Conservation (phyloP, 2,329 filamentous ascomycete species). For the Ilyonectria destructans region DNA sequence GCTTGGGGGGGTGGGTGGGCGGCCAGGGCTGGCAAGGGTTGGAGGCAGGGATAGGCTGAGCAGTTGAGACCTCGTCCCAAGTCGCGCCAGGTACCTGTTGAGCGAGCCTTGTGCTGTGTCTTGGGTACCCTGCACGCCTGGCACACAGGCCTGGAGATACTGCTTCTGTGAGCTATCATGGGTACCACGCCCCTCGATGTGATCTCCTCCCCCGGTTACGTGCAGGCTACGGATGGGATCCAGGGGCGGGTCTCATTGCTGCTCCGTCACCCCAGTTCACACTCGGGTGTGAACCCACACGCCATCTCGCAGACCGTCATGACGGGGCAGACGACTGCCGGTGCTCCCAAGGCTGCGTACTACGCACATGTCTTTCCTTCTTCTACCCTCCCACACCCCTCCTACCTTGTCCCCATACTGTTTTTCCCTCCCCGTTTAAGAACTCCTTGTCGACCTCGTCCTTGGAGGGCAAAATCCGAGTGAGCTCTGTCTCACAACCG, state of each 20-base stretch:
- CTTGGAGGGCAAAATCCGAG: slow-evolving; percentile 52
- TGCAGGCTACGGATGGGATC: slow-evolving; percentile 35
- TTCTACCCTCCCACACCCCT: slow-evolving; percentile 57
- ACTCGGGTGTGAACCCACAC: slow-evolving; percentile 50
- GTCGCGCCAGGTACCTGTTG: slow-evolving; percentile 48
- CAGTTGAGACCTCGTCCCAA: slow-evolving; percentile 43
- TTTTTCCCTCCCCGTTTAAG: slow-evolving; percentile 48
- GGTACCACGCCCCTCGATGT: slow-evolving; percentile 28
- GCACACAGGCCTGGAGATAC: not conserved
- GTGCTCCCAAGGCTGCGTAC: slow-evolving; percentile 47
- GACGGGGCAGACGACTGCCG: slow-evolving; percentile 49
- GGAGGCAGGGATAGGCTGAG: slow-evolving; percentile 42
- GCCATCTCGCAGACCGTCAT: slow-evolving; percentile 51
- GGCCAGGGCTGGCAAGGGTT: slow-evolving; percentile 40
- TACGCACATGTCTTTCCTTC: slow-evolving; percentile 53
- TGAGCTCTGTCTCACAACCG: slow-evolving; percentile 54
- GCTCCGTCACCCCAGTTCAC: slow-evolving; percentile 47
- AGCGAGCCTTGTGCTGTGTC: slow-evolving; percentile 29
- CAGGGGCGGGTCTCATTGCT: slow-evolving; percentile 46
- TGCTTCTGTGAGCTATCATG: slow-evolving; percentile 24
- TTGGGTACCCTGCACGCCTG: slow-evolving; percentile 5
- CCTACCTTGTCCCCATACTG: slow-evolving; percentile 44
- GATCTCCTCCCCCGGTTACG: slow-evolving; percentile 45
- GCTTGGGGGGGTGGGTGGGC: slow-evolving; percentile 25
- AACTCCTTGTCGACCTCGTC: slow-evolving; percentile 55